Conservation (phyloP, 2,329 filamentous ascomycete species). For the Rhynchosporium agropyri region DNA sequence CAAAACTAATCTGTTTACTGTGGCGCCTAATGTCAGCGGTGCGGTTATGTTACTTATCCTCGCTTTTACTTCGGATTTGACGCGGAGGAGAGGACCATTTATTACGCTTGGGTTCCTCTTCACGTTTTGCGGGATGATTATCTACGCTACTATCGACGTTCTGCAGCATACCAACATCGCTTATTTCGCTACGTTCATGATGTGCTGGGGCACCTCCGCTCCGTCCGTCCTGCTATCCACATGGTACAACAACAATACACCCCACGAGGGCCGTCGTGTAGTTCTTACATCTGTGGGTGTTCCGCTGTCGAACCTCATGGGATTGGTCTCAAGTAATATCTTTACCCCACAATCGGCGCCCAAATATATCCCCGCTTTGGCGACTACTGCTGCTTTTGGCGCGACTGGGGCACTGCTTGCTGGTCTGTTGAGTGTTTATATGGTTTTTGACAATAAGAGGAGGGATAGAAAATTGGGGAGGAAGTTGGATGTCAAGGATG, state of each 20-base stretch:
- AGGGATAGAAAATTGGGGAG: constrained; percentile 36
- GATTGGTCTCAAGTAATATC: constrained; percentile 68
- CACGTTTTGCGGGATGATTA: constrained; percentile 77
- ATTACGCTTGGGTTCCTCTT: constrained; percentile 73
- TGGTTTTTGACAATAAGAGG: constrained; percentile 56
- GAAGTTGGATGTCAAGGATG: constrained; percentile 46
- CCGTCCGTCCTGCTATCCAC: constrained; percentile 40
- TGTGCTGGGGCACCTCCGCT: constrained; percentile 53
- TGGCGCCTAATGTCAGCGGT: constrained; percentile 76
- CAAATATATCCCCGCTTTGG: constrained; percentile 66
- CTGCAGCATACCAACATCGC: constrained; percentile 54
- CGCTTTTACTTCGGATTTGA: constrained; percentile 69
- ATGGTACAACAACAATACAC: constrained; percentile 66
- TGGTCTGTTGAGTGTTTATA: constrained; percentile 58
- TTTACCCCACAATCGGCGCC: constrained; percentile 66
- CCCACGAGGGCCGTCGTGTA: constrained; percentile 63
- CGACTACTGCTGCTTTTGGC: constrained; percentile 67
- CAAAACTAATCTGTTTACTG: constrained; percentile 77
- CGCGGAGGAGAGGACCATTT: constrained; percentile 57
- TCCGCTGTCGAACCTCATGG: constrained; percentile 67
- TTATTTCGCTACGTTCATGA: constrained; percentile 70
- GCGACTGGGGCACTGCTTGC: constrained; percentile 60
- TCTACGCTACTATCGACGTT: constrained; percentile 70
- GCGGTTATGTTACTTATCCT: constrained; percentile 72
- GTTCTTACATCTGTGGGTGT: constrained; percentile 64